Conservation (phyloP, 495 filamentous ascomycete genomes). For the Lineolata rhizophorae region DNA sequence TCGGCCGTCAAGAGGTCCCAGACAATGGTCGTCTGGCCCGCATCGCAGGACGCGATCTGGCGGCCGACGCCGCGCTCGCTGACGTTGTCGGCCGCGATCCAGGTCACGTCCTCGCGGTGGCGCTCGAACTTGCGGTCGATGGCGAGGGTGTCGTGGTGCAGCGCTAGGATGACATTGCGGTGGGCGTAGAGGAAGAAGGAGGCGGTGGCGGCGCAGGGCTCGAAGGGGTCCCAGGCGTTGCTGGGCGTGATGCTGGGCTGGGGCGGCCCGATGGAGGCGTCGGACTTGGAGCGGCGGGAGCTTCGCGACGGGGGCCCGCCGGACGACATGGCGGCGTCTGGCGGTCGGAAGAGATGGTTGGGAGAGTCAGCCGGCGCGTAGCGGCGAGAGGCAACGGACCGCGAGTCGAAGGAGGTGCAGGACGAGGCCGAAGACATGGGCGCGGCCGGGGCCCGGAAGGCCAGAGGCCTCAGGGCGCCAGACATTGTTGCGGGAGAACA, state of each 20-base stretch:
- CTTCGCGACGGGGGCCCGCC: conserved; percentile 6
- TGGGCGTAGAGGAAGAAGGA: conserved; percentile 76
- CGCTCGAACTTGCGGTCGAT: conserved; percentile 72
- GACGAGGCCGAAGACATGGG: too few relatives aligned
- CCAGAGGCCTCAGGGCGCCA: too few relatives aligned
- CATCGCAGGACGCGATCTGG: conserved; percentile 83
- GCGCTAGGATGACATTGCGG: conserved; percentile 51
- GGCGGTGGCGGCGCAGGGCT: conserved; percentile 69
- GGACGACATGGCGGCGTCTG: conserved; percentile 7
- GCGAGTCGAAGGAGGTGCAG: too few relatives aligned
- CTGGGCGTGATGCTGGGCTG: conserved; percentile 28
- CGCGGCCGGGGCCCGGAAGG: too few relatives aligned
- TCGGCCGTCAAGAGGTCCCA: conserved; percentile 91
- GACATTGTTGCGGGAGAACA: too few relatives aligned
- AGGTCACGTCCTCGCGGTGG: conserved; percentile 61
- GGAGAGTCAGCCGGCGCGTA: too few relatives aligned
- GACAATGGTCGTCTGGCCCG: conserved; percentile 76
- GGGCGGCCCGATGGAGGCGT: conserved; percentile 26
- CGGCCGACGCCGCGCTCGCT: conserved; percentile 72
- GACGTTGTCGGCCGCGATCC: conserved; percentile 77
- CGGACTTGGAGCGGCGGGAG: conserved; percentile 35
- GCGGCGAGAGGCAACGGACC: too few relatives aligned
- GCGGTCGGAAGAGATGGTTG: too few relatives aligned
- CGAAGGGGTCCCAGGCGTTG: conserved; percentile 41
- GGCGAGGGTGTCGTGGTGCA: conserved; percentile 78